Percentiles rank a stretch among this genome's conserved stretches.
phyloP scores from a whole-genome alignment of 2,329 filamentous ascomycete genomes.

The Trichoderma lentiforme region DNA sequence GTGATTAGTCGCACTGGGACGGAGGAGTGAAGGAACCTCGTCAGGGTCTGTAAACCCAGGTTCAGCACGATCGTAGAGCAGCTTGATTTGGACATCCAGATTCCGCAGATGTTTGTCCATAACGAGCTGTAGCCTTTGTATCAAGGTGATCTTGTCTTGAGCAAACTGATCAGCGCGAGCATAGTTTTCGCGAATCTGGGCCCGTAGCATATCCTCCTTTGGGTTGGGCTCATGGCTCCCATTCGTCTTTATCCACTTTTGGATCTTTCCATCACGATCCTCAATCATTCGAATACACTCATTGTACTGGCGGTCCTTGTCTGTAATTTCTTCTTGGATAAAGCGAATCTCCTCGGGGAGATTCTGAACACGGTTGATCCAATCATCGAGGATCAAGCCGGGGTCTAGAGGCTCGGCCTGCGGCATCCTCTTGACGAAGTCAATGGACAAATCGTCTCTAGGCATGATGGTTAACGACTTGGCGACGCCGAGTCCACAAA shows the following conservation, averaged over 20 bases:
- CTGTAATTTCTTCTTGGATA: constrained; percentile 76
- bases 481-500: constrained; percentile 26
- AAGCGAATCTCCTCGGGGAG: constrained; percentile 79
- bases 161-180: constrained; percentile 67
- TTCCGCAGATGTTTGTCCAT: constrained; percentile 62
- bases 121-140: constrained; percentile 58
- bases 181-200: constrained; percentile 65
- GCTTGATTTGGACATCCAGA: constrained; percentile 62
- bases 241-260: constrained; percentile 77
- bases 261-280: constrained; percentile 69
- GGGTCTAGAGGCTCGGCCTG: constrained; percentile 60
- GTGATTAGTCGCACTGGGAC: constrained; percentile 54
- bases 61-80: constrained; percentile 58
- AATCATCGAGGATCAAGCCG: constrained; percentile 73
- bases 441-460: constrained; percentile 70
- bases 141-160: constrained; percentile 69
- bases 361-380: constrained; percentile 71
- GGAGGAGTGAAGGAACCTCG: constrained; percentile 61
- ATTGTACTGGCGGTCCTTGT: constrained; percentile 71
- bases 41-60: constrained; percentile 61
- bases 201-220: constrained; percentile 67
- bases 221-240: constrained; percentile 71
- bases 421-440: constrained; percentile 66
- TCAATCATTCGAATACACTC: constrained; percentile 67
- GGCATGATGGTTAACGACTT: constrained; percentile 61